Evolutionary conservation across 768 basidiomycete species (phyloP), one percentile per base, ranked within the genome.

Genomic region (Hydnomerulius pinastri): DNA sequence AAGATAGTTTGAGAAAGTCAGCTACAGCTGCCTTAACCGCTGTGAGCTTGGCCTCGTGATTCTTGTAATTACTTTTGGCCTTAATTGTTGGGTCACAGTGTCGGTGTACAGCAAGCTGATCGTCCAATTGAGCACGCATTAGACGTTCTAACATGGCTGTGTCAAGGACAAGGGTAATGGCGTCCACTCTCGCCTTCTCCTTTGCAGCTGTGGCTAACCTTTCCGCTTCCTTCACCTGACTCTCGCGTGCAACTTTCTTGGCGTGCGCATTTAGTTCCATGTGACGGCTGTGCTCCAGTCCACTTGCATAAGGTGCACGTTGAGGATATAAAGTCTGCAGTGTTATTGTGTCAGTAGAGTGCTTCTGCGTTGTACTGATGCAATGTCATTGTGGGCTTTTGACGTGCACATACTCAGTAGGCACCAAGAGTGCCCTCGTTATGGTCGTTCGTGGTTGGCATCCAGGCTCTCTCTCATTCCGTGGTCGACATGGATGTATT

Each of bases 361-460:
- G n/a, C n/a, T n/a, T n/a, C n/a, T n/a, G n/a, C n/a, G n/a, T n/a
- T n/a, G n/a, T n/a, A n/a, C n/a, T n/a, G n/a, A n/a, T n/a, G n/a
- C n/a, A n/a, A n/a, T n/a, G n/a, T n/a, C n/a, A n/a, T n/a, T n/a
- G n/a, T n/a, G n/a, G n/a, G n/a, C n/a, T n/a, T n/a, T n/a, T n/a
- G n/a, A n/a, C n/a, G n/a, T n/a, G n/a, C n/a, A n/a, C n/a, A n/a
- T n/a, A n/a, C n/a, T 6, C 25, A 23, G 9, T 28, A 42, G 6
- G n/a, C 6, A 5, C 65, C 64, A 9, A 68, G 46, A 1, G 59
- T 52, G 17, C 60, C 60, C 33, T 63, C 64, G 43, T 62, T 62
- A 3, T 18, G 25, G 39, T 63, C 58, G 41, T 64, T 66, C n/a
- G 64, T 65, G 6, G 57, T 30, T 21, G 50, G 35, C 42, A 66